Evolutionary conservation across 805 yeast species (phyloP).

Genomic region (Pichia gijzeniarum): DNA sequence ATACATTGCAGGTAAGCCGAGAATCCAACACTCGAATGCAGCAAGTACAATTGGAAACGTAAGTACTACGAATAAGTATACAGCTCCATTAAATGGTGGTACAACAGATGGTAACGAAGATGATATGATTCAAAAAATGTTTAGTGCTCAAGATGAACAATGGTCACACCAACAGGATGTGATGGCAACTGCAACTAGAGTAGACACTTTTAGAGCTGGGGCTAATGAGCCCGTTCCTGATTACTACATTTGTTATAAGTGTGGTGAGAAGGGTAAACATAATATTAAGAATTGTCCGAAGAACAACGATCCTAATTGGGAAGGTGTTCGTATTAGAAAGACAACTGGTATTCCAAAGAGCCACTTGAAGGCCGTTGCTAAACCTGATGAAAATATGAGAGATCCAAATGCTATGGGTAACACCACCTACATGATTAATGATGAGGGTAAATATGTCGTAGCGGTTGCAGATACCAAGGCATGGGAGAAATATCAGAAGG

Average conservation of each 20-base stretch:
- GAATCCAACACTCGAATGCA: slow-evolving; percentile 25
- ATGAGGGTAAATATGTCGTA: slow-evolving; percentile 90
- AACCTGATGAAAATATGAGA: slow-evolving; percentile 56
- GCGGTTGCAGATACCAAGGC: slow-evolving; percentile 92
- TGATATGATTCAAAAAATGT: slow-evolving; percentile 84
- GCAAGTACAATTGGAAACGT: slow-evolving; percentile 13
- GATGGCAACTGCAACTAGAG: slow-evolving; percentile 79
- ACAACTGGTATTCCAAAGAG: slow-evolving; percentile 98
- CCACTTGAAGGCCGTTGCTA: slow-evolving; percentile 78
- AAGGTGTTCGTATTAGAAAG: slow-evolving; percentile 81
- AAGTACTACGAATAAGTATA: slow-evolving; percentile 26
- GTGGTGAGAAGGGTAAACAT: slow-evolving; percentile 89
- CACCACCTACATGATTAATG: slow-evolving; percentile 65
- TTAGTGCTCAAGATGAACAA: slow-evolving; percentile 85
- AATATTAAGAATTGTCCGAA: slow-evolving; percentile 97
- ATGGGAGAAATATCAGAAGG: slow-evolving; percentile 82
- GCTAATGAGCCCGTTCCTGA: slow-evolving; percentile 86
- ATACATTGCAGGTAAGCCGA: slow-evolving; percentile 69
- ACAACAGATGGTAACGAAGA: slow-evolving; percentile 50
- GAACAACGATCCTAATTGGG: slow-evolving; percentile 86
- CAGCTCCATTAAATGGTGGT: slow-evolving; percentile 3
- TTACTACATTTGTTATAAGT: slow-evolving; percentile 91
- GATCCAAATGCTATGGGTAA: slow-evolving; percentile 38
- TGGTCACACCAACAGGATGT: slow-evolving; percentile 94
- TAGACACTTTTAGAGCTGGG: slow-evolving; percentile 30